Evolutionary conservation across 148 eudicot genomes (phyloP).

Genomic region (Suaeda aralocaspica): DNA sequence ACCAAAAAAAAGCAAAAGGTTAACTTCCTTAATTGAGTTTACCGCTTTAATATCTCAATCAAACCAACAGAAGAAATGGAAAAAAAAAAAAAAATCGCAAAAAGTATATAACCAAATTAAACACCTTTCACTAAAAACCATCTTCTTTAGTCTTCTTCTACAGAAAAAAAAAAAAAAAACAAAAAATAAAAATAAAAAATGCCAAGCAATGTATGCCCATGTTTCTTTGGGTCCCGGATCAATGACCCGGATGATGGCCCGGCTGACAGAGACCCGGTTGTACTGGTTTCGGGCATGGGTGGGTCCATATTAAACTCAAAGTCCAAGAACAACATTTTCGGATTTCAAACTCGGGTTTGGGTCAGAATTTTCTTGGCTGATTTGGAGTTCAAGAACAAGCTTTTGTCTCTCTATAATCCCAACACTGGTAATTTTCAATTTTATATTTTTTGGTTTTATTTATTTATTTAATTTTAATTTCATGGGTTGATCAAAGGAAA

Average conservation of each 20-base stretch:
- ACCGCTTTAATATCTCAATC: too few relatives aligned
- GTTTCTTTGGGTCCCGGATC: slow-evolving; percentile 31
- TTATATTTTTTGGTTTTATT: not conserved
- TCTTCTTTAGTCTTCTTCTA: not conserved
- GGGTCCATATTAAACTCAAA: slow-evolving; percentile 70
- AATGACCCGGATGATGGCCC: slow-evolving; percentile 28
- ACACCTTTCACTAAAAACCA: slow-evolving; percentile 5
- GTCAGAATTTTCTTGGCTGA: slow-evolving; percentile 78
- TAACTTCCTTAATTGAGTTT: too few relatives aligned
- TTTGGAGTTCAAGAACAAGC: slow-evolving; percentile 67
- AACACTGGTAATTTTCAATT: slow-evolving; percentile 37
- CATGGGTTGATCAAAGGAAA: not conserved
- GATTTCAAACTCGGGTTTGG: slow-evolving; percentile 78
- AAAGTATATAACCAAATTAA: too few relatives aligned
- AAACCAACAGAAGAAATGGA: too few relatives aligned
- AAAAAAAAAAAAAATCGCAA: too few relatives aligned
- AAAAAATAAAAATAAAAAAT: not conserved
- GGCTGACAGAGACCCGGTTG: slow-evolving; percentile 62
- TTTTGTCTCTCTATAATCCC: slow-evolving; percentile 78
- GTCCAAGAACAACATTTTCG: slow-evolving; percentile 49
- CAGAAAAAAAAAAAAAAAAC: too few relatives aligned
- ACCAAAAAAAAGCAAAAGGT: too few relatives aligned
- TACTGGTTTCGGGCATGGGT: slow-evolving; percentile 63
- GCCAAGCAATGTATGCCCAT: slow-evolving; percentile 42
- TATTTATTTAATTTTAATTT: not conserved